phyloP scores from a whole-genome alignment of 2,329 filamentous ascomycete genomes.

The Scedosporium dehoogii region DNA sequence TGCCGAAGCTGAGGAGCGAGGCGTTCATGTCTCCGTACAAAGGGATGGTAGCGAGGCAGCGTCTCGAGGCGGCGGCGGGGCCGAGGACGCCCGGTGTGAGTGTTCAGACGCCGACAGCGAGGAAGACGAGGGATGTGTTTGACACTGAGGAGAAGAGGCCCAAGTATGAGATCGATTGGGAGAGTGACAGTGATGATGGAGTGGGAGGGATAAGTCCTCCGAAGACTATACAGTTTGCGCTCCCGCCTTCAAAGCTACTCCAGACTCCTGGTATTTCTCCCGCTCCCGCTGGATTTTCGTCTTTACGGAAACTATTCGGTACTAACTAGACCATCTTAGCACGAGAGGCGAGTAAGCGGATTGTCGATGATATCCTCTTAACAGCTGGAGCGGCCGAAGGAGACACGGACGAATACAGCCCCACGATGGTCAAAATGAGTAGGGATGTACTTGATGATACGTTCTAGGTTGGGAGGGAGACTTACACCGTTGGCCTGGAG shows the following conservation, averaged over 20 bases:
- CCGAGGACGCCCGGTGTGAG: conserved; percentile 74
- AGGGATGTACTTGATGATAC: conserved; percentile 52
- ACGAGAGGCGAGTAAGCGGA: conserved; percentile 68
- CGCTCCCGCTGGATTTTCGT: neutral
- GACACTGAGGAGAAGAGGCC: conserved; percentile 20
- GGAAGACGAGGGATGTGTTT: conserved; percentile 41
- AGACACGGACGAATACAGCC: conserved; percentile 49
- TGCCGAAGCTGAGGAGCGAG: conserved; percentile 74
- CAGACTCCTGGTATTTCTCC: conserved; percentile 62
- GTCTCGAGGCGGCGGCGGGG: conserved; percentile 31
- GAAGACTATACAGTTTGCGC: conserved; percentile 81
- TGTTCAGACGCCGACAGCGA: conserved; percentile 63
- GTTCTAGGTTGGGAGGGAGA: conserved; percentile 29
- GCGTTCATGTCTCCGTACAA: conserved; percentile 70
- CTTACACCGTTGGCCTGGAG: neutral
- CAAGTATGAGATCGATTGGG: conserved; percentile 57
- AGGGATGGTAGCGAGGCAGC: conserved; percentile 30
- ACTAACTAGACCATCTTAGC: conserved; percentile 31
- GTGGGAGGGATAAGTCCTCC: conserved; percentile 74
- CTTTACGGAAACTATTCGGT: neutral
- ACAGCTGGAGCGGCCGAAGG: conserved; percentile 59
- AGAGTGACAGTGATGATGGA: conserved; percentile 62
- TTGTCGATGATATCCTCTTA: conserved; percentile 69
- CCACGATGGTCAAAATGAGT: conserved; percentile 56
- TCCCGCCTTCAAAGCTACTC: conserved; percentile 66